Percentiles rank a stretch among this genome's conserved stretches.
Evolutionary conservation across 108 stramenopile species (phyloP).

Genomic region (Nannochloropsis granulata): DNA sequence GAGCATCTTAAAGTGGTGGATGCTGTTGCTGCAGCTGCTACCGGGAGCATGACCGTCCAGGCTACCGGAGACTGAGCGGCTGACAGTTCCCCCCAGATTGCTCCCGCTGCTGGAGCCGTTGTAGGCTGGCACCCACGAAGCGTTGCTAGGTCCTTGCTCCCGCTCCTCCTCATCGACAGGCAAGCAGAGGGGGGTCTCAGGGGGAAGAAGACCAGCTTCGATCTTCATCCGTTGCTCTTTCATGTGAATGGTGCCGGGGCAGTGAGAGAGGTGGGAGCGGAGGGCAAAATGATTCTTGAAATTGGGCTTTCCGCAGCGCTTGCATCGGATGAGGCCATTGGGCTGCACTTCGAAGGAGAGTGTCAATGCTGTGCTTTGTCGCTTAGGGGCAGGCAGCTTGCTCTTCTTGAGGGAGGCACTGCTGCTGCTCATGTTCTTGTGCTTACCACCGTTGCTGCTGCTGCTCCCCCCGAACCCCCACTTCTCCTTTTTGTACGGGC

Average conservation of each 20-base stretch:
- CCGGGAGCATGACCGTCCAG: background rate
- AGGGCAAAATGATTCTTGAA: background rate
- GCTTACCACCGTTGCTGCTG: background rate
- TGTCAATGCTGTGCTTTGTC: background rate
- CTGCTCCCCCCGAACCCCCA: background rate
- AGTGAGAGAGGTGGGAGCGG: background rate
- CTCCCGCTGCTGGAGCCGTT: background rate
- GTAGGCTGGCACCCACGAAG: background rate
- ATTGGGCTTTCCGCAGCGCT: background rate
- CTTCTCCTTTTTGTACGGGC: background rate
- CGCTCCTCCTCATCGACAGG: background rate
- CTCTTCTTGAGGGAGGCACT: background rate
- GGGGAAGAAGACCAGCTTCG: background rate
- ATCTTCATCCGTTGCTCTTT: background rate
- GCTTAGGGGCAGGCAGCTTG: background rate
- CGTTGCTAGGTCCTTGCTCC: background rate
- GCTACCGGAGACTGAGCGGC: background rate
- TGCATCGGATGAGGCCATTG: background rate
- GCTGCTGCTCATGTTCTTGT: background rate
- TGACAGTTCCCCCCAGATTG: background rate
- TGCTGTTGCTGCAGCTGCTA: too few species aligned
- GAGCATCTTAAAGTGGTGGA: too few species aligned
- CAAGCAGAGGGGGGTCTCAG: background rate
- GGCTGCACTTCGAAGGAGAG: background rate
- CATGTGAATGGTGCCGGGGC: background rate